These are phyloP conservation scores for Agapanthus africanus DNA, from an alignment of 106 monocot species.

Conservation along the genomic window DNA sequence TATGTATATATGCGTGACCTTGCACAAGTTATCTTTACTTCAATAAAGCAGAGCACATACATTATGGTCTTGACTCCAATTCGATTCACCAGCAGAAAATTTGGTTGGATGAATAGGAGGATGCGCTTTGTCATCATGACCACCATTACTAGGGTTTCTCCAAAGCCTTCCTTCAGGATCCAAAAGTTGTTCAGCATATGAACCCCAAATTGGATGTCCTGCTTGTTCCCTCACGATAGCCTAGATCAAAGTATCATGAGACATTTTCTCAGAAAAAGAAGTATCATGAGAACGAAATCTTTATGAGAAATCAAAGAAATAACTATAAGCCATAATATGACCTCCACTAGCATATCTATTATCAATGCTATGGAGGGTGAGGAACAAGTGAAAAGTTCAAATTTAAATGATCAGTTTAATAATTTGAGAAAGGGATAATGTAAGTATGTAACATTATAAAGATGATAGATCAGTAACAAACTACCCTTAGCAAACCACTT, in stretches of 20 bases:
- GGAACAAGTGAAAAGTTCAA: too few species aligned
- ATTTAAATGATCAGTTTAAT: too few species aligned
- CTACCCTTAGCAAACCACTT: too few species aligned
- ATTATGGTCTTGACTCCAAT: slow-evolving; percentile 79
- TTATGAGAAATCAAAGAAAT: too few species aligned
- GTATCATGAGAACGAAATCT: too few species aligned
- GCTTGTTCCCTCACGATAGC: slow-evolving; percentile 75
- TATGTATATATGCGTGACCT: too few species aligned
- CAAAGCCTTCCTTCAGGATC: slow-evolving; percentile 81
- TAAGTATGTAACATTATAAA: too few species aligned
- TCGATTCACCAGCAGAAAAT: slow-evolving; percentile 70
- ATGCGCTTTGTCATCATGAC: slow-evolving; percentile 98
- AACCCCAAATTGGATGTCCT: slow-evolving; percentile 74
- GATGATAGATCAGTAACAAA: too few species aligned
- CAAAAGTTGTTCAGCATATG: slow-evolving; percentile 74
- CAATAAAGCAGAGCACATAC: slow-evolving; percentile 27
- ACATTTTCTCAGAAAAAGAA: too few species aligned
- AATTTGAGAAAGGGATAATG: too few species aligned
- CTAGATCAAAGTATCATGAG: slow-evolving; percentile 30
- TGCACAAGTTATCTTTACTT: neutral
- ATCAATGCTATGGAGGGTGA: neutral
- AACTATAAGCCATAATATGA: neutral
- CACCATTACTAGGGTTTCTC: slow-evolving; percentile 96
- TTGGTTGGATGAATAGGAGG: slow-evolving; percentile 99
- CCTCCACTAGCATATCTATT: neutral